These are phyloP conservation scores for Penicillium aurantiogriseum DNA, from an alignment of 2,329 filamentous ascomycete species.

Conservation along the genomic window DNA sequence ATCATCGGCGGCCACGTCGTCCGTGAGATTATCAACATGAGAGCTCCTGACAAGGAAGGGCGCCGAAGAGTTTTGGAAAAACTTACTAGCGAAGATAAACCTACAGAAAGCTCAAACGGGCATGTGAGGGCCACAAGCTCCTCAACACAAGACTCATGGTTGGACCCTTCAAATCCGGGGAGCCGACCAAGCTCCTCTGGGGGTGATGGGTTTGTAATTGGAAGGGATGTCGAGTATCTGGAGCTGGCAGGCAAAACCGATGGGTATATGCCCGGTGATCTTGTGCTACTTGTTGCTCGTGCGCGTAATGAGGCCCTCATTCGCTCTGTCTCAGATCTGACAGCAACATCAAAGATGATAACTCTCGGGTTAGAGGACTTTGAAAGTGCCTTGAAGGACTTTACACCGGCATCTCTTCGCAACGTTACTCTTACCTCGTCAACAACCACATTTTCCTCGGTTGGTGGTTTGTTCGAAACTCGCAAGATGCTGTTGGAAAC, in stretches of 20 bases:
- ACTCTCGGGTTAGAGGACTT: slow-evolving; percentile 74
- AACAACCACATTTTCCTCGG: slow-evolving; percentile 86
- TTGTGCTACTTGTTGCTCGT: slow-evolving; percentile 79
- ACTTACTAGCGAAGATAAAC: slow-evolving; percentile 57
- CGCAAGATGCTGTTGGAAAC: slow-evolving; percentile 92
- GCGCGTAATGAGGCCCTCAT: slow-evolving; percentile 92
- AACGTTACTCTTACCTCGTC: slow-evolving; percentile 93
- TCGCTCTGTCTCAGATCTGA: slow-evolving; percentile 64
- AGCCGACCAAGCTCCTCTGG: slow-evolving; percentile 49
- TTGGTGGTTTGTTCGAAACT: slow-evolving; percentile 83
- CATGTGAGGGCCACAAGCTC: slow-evolving; percentile 37
- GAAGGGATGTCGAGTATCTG: slow-evolving; percentile 79
- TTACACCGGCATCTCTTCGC: slow-evolving; percentile 89
- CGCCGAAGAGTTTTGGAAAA: slow-evolving; percentile 79
- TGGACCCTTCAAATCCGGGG: slow-evolving; percentile 66
- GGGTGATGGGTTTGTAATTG: slow-evolving; percentile 67
- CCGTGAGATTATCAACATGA: slow-evolving; percentile 83
- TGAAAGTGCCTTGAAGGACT: slow-evolving; percentile 78
- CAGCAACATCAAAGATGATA: slow-evolving; percentile 56
- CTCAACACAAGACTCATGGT: slow-evolving; percentile 64
- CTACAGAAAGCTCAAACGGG: slow-evolving; percentile 42
- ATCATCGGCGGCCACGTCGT: slow-evolving; percentile 90
- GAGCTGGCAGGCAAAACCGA: slow-evolving; percentile 93
- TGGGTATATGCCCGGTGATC: slow-evolving; percentile 95
- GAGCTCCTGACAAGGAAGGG: slow-evolving; percentile 89